Percentiles rank a stretch among this genome's conserved stretches.
These are phyloP conservation scores for Tolypocladium endophyticum DNA, from an alignment of 2,329 filamentous ascomycete genomes.

Conservation along the genomic window DNA sequence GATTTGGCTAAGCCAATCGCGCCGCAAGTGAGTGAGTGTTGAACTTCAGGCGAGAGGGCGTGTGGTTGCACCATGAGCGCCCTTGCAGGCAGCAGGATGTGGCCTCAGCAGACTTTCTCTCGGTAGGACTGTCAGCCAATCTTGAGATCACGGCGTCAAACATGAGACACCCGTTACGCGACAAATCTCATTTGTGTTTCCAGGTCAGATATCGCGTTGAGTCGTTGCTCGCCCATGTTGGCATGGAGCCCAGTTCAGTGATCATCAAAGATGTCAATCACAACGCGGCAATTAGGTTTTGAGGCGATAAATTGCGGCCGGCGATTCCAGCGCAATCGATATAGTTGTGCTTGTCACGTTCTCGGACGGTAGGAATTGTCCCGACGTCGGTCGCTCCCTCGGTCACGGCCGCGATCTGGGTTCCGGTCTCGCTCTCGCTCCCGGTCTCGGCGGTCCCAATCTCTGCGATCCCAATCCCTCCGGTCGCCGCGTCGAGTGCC, in stretches of 20 bases:
- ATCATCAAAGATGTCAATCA: background rate
- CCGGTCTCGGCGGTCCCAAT: constrained; percentile 12
- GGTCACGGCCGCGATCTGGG: constrained; percentile 1
- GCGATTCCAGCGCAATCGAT: background rate
- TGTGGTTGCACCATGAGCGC: background rate
- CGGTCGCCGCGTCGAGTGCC: constrained; percentile 15
- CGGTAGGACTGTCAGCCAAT: background rate
- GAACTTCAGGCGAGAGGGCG: background rate
- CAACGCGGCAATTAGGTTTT: background rate
- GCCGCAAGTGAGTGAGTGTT: background rate
- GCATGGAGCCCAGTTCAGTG: background rate
- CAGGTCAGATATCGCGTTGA: background rate
- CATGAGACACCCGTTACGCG: constrained; percentile 1
- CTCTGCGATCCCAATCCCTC: constrained; percentile 9
- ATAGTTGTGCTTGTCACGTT: background rate
- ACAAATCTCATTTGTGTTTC: background rate
- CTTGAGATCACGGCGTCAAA: background rate
- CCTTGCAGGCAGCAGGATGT: constrained; percentile 1
- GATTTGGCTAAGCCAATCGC: background rate
- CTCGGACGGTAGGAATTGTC: constrained; percentile 4
- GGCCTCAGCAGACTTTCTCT: constrained; percentile 1
- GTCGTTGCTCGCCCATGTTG: background rate
- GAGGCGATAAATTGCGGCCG: background rate
- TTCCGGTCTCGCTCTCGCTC: constrained; percentile 16
- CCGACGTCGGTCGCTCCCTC: constrained; percentile 15